Conservation (phyloP, 768 basidiomycete species). For the Serendipita vermifera region DNA sequence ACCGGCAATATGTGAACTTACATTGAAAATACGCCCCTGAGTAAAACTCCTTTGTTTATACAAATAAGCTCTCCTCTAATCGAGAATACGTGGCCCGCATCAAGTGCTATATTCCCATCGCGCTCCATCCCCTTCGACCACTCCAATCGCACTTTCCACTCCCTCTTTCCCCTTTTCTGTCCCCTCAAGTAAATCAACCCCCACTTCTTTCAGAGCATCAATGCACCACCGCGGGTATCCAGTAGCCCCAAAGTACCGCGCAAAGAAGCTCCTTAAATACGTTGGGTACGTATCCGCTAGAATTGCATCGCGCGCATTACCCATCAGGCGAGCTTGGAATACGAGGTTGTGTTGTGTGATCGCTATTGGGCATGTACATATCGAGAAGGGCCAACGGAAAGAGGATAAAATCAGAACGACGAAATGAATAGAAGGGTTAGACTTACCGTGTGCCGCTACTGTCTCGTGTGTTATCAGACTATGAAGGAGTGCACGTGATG, state of each 20-base stretch:
- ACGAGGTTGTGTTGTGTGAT: conserved; percentile 72
- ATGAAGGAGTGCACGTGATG: conserved; percentile 61
- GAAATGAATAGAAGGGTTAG: conserved; percentile 6
- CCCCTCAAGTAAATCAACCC: conserved; percentile 71
- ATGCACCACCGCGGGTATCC: conserved; percentile 85
- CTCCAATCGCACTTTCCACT: conserved; percentile 18
- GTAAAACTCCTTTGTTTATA: no score
- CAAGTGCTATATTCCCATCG: conserved; percentile 60
- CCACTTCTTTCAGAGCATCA: conserved; percentile 68
- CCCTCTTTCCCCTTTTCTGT: conserved; percentile 50
- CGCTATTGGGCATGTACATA: conserved; percentile 31
- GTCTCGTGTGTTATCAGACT: conserved; percentile 71
- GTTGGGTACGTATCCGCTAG: conserved; percentile 62
- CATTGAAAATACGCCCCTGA: no score
- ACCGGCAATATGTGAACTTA: no score
- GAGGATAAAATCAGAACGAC: no score
- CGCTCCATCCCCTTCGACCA: conserved; percentile 18
- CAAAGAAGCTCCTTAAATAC: conserved; percentile 66
- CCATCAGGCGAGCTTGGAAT: conserved; percentile 82
- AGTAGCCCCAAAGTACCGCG: conserved; percentile 56
- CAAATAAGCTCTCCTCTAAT: no score
- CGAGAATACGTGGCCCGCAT: no score
- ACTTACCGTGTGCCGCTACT: conserved; percentile 67
- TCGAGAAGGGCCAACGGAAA: no score
- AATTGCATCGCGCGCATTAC: conserved; percentile 71